phyloP scores from a whole-genome alignment of 78 protist species.

The Dictyostelium capitatum region DNA sequence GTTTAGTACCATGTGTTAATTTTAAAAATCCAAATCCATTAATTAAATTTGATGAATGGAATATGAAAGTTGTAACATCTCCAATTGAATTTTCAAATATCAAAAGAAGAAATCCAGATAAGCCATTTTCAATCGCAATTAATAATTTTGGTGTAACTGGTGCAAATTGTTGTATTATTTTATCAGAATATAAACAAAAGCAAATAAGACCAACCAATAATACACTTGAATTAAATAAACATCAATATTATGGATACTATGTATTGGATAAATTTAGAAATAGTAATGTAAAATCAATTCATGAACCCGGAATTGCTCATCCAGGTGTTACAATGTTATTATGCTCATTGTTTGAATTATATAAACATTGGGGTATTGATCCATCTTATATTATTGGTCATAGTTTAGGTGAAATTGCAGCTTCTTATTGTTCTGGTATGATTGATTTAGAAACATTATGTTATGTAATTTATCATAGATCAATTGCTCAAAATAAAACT shows the following conservation, averaged over 20 bases:
- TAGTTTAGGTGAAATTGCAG: constrained; percentile 43
- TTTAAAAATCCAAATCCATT: constrained; percentile 33
- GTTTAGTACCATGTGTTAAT: constrained; percentile 33
- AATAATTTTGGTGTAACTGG: constrained; percentile 54
- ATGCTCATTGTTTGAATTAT: neutral
- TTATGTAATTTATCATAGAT: constrained; percentile 10
- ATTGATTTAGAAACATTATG: neutral
- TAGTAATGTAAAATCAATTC: neutral
- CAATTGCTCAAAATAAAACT: neutral
- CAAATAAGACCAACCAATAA: neutral
- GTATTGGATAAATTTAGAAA: neutral
- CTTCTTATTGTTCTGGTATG: constrained; percentile 3
- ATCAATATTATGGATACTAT: constrained; percentile 17
- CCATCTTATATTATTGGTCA: constrained; percentile 5
- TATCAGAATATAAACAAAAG: neutral
- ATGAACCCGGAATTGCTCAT: neutral
- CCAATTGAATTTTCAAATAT: neutral
- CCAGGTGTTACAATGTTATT: neutral
- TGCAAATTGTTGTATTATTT: constrained; percentile 37
- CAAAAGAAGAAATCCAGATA: neutral
- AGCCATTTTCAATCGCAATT: neutral
- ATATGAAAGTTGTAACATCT: constrained; percentile 51
- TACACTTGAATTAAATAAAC: neutral
- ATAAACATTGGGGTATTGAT: neutral
- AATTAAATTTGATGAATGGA: constrained; percentile 67